Evolutionary conservation across 345 rosid genomes (phyloP).

Genomic region (Cochlearia excelsa): DNA sequence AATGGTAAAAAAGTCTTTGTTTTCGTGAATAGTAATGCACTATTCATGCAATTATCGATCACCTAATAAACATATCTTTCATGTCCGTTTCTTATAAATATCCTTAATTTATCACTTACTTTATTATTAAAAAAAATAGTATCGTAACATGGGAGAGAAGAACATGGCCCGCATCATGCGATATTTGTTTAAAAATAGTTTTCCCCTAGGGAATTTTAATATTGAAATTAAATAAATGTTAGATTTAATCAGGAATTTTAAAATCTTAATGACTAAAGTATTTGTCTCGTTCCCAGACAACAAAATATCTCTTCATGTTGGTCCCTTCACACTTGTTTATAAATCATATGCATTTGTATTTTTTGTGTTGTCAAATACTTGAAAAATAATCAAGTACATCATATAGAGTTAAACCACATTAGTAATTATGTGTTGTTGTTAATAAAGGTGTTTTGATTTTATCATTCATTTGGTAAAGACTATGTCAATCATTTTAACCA

Average conservation of each 20-base stretch:
- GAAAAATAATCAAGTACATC: too few relatives aligned
- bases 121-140: not conserved
- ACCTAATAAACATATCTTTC: too few relatives aligned
- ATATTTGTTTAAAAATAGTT: conserved; percentile 24
- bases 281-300: conserved; percentile 31
- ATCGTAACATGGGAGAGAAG: conserved; percentile 32
- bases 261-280: conserved; percentile 22
- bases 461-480: too few relatives aligned
- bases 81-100: too few relatives aligned
- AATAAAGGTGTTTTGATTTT: too few relatives aligned
- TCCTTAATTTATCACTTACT: not conserved
- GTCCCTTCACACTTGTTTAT: conserved; percentile 8
- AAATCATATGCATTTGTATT: conserved; percentile 20
- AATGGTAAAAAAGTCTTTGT: too few relatives aligned
- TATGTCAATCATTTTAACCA: too few relatives aligned
- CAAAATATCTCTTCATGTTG: conserved; percentile 27
- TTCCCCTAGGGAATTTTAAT: not conserved
- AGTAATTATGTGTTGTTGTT: too few relatives aligned
- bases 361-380: conserved; percentile 19
- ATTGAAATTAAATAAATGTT: conserved; percentile 13
- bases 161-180: conserved; percentile 37
- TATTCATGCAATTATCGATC: too few relatives aligned
- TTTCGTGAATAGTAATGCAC: too few relatives aligned
- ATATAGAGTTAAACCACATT: too few relatives aligned
- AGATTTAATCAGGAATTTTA: conserved; percentile 2